These are phyloP conservation scores for Myxozyma mucilagina DNA, from an alignment of 805 yeast genomes.

Conservation along the genomic window DNA sequence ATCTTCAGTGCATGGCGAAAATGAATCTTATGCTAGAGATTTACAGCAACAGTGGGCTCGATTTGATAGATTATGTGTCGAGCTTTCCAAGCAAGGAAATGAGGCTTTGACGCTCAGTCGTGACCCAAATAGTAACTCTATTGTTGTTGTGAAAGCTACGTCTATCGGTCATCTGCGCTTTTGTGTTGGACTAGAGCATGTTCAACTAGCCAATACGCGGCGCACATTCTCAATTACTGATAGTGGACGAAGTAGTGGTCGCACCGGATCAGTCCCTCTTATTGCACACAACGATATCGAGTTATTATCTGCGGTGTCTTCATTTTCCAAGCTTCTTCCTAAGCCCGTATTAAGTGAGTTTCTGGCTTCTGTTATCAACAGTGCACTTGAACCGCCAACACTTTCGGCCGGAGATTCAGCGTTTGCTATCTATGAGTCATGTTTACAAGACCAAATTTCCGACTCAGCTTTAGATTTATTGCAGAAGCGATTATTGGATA, in stretches of 20 bases:
- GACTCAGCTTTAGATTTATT: constrained; percentile 30
- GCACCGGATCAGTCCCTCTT: background rate
- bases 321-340: constrained; percentile 47
- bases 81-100: constrained; percentile 58
- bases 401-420: constrained; percentile 29
- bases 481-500: constrained; percentile 16
- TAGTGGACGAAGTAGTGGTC: background rate
- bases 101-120: constrained; percentile 59
- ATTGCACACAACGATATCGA: constrained; percentile 16
- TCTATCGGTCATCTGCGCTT: constrained; percentile 43
- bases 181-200: constrained; percentile 38
- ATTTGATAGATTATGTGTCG: constrained; percentile 70
- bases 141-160: constrained; percentile 43
- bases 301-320: constrained; percentile 42
- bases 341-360: constrained; percentile 42
- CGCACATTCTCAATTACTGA: background rate
- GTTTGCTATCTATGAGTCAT: constrained; percentile 20
- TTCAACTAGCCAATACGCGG: constrained; percentile 37
- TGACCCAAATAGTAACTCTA: constrained; percentile 40
- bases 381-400: constrained; percentile 32
- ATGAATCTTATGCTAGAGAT: constrained; percentile 42
- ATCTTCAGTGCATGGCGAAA: constrained; percentile 31
- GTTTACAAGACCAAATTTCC: constrained; percentile 23
- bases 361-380: constrained; percentile 43
- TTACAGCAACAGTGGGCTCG: constrained; percentile 63